Evolutionary conservation across 257 asterid genomes (phyloP), one percentile per base, ranked within the genome.

Genomic region (Rhazya stricta): DNA sequence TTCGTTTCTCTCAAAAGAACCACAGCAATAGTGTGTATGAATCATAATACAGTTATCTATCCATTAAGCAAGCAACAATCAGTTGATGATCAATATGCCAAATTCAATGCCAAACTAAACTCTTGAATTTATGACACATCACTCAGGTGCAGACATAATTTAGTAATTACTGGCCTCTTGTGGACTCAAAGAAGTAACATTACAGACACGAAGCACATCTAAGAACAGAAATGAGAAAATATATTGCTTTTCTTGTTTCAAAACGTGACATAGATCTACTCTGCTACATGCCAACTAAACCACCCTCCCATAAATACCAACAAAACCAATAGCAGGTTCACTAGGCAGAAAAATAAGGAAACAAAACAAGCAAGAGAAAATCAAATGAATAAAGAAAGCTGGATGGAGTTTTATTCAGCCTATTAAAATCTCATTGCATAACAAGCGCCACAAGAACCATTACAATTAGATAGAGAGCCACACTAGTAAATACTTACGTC

Each of bases 401-500:
- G 2, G 3, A 72, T n/a, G 3, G 41, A 61, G 23, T 19, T 67
- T 65, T 9, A 50, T n/a, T 39, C 48, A 27, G 27, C 18, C 57
- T 54, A 9, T 32, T 5, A 32, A 65, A 53, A 70, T 42, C 3
- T 54, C 51, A 48, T 62, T 19, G 19, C 34, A 62, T n/a, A 56
- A 46, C 6, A 37, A 57, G 74, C 13, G 5, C 12, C 29, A 36
- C 37, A 43, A 46, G 36, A 45, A 16, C 21, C 19, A 11, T 43
- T 5, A 13, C 19, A 41, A 63, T 42, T 39, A 27, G 51, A 0
- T 21, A 1, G 23, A 51, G 32, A 50, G 71, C 54, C 66, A 32
- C n/a, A 62, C n/a, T 57, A 32, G 23, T 32, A 32, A 83, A 74
- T 56, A 58, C 90, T 86, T 83, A 88, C 98, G 99, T 91, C 83